Evolutionary conservation across 306 rosid genomes (phyloP), one percentile per base, ranked within the genome.

Genomic region (Quercus aquifolioides): DNA sequence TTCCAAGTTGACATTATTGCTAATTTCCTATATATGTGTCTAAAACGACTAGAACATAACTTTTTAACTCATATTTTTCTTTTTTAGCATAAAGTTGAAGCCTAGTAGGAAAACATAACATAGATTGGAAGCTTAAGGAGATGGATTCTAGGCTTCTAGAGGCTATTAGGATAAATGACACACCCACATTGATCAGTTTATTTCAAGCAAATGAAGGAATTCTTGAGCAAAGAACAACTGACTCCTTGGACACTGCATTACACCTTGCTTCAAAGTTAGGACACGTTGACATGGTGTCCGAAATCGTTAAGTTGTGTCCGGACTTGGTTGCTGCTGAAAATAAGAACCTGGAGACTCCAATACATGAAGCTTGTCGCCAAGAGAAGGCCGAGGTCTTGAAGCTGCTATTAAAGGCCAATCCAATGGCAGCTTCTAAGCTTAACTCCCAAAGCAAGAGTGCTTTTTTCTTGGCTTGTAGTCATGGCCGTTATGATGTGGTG

Each of bases 241-340:
- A 76, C 19, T 75, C 90, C 28, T 62, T 65, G 35, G 85, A 83
- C 85, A 89, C 95, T n/a, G 85, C 83, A 56, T 76, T 92, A 69
- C 97, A 92, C 86, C 73, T 85, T 41, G 97, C 97, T 75, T 79
- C 89, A 1, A 85, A 74, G 80, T 83, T 82, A 69, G 95, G 91
- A 9, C 87, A 85, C 76, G 19, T 28, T 13, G 88, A 84, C 26
- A 82, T 88, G 35, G 95, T 84, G 21, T 72, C 76, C 20, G 90
- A 86, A 55, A 92, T 89, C 20, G 38, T 85, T 17, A 86, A 74
- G 73, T 6, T 87, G 55, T 80, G 76, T 49, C 94, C 97, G 19
- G 90, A 89, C 31, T 71, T 93, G 94, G 91, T 82, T 78, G 77
- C 82, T 64, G 81, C 89, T 4, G 85, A 84, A 81, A 88, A 92